Evolutionary conservation across 129 eudicot genomes (phyloP), one percentile per base, ranked within the genome.

Genomic region (Logfia minima): DNA sequence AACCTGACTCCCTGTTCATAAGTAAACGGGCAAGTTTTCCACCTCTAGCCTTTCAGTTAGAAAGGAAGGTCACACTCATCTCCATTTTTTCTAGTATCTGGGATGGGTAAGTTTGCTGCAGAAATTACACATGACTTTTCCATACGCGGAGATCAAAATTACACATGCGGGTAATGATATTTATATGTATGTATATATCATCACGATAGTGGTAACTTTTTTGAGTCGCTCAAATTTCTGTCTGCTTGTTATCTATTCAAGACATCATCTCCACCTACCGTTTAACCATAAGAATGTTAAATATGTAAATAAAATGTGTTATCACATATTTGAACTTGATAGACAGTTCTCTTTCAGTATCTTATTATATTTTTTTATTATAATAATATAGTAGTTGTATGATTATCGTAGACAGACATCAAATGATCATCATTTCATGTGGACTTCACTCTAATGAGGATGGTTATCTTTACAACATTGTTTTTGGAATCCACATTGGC

Each of bases 111-210:
- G n/a, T n/a, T n/a, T n/a, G n/a, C n/a, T n/a, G n/a, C n/a, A n/a
- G n/a, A n/a, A n/a, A n/a, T n/a, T n/a, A n/a, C n/a, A n/a, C n/a
- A n/a, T n/a, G n/a, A n/a, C n/a, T n/a, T n/a, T n/a, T n/a, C n/a
- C n/a, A n/a, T n/a, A n/a, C n/a, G n/a, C n/a, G n/a, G n/a, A n/a
- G n/a, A n/a, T n/a, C n/a, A n/a, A n/a, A n/a, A n/a, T n/a, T n/a
- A n/a, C n/a, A 60, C 35, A 59, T 26, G 17, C 17, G 37, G 69
- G 78, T 70, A 52, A 37, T 60, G 37, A 76, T n/a, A 77, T 23
- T 23, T 64, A 31, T 23, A 51, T 77, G 66, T 26, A 64, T 63
- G 55, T 60, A 2, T 68, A 65, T 45, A 63, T 18, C 39, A 11
- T 6, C 51, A 32, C 34, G 8, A 74, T 72, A 10, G 51, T 10